Conservation (phyloP, 2,329 filamentous ascomycete species). For the Fusarium sp. region DNA sequence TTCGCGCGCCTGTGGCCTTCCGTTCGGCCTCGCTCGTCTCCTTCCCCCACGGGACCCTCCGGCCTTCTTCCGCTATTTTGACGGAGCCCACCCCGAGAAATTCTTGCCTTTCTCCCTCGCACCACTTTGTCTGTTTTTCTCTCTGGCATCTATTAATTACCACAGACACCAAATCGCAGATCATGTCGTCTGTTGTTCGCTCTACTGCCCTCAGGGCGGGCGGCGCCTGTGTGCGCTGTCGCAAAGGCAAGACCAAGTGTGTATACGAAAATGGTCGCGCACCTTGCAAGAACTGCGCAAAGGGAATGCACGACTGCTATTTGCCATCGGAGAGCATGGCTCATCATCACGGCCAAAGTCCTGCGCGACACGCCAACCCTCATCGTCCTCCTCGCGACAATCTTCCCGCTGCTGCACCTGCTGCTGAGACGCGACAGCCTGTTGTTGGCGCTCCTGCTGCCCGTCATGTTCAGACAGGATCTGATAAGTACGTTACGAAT, state of each 20-base stretch:
- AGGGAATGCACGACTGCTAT: conserved; percentile 74
- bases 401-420: conserved; percentile 64
- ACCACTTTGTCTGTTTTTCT: conserved; percentile 12
- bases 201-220: conserved; percentile 71
- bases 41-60: conserved; percentile 39
- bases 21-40: conserved; percentile 39
- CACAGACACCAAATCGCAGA: neutral
- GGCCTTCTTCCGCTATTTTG: conserved; percentile 40
- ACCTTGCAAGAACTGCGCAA: conserved; percentile 73
- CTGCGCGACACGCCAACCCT: conserved; percentile 61
- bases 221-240: conserved; percentile 72
- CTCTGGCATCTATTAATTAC: neutral
- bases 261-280: conserved; percentile 72
- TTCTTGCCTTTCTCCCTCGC: conserved; percentile 31
- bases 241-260: conserved; percentile 74
- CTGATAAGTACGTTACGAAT: conserved; percentile 66
- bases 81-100: conserved; percentile 38
- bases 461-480: conserved; percentile 61
- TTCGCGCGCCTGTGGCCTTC: conserved; percentile 37
- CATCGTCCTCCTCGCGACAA: conserved; percentile 66
- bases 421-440: conserved; percentile 60
- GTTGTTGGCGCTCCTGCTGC: conserved; percentile 58
- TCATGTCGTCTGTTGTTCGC: conserved; percentile 64
- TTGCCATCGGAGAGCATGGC: conserved; percentile 70
- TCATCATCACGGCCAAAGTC: conserved; percentile 70